Conservation (phyloP, 2,329 filamentous ascomycete genomes). For the Hortaea werneckii region DNA sequence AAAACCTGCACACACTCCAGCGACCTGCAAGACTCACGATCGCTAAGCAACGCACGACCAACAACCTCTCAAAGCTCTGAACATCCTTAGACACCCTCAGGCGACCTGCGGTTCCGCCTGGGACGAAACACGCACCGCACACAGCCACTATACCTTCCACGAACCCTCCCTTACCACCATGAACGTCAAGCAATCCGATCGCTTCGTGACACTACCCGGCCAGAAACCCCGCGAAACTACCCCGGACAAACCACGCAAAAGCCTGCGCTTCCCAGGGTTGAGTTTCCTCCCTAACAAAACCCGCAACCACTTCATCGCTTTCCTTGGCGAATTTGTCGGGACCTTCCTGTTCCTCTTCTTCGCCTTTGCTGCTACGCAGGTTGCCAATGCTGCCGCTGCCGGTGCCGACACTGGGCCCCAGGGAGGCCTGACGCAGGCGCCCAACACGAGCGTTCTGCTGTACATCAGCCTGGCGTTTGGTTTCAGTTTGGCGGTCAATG, state of each 20-base stretch:
- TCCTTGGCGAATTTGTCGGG: slow-evolving; percentile 37
- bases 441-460: slow-evolving; percentile 26
- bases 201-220: slow-evolving; percentile 29
- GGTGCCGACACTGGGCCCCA: slow-evolving; percentile 5
- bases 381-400: slow-evolving; percentile 29
- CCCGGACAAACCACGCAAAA: slow-evolving; percentile 12
- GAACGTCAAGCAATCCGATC: slow-evolving; percentile 28
- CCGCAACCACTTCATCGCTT: slow-evolving; percentile 36
- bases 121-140: not conserved
- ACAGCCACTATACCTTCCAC: slow-evolving; percentile 1
- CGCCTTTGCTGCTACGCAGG: slow-evolving; percentile 29
- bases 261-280: slow-evolving; percentile 30
- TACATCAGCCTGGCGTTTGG: slow-evolving; percentile 34
- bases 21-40: not conserved
- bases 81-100: not conserved
- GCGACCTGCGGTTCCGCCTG: not conserved
- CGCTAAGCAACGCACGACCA: not conserved
- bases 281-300: slow-evolving; percentile 35
- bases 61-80: not conserved
- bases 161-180: slow-evolving; percentile 19
- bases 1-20: not conserved
- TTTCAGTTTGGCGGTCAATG: slow-evolving; percentile 35
- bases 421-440: slow-evolving; percentile 19
- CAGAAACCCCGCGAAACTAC: slow-evolving; percentile 24
- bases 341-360: slow-evolving; percentile 37